Percentiles rank a stretch among this genome's conserved stretches.
Evolutionary conservation across 2,329 filamentous ascomycete species (phyloP).

Genomic region (Cordyceps sp.): DNA sequence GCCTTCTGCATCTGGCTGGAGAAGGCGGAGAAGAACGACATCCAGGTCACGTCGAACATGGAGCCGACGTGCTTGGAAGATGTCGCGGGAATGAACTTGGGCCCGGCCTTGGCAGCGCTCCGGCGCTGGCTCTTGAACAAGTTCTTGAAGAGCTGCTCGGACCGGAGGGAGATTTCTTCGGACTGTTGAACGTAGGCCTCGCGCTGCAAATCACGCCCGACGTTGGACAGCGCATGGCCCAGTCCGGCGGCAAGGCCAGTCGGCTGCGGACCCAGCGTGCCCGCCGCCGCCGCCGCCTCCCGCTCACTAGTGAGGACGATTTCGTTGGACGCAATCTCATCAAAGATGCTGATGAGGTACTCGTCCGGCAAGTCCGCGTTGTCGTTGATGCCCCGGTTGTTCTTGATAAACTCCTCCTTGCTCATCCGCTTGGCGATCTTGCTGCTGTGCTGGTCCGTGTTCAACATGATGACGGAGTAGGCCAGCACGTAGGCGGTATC

Average conservation of each 20-base stretch:
- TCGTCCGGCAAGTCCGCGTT: constrained; percentile 85
- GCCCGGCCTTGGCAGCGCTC: constrained; percentile 50
- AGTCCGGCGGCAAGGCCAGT: constrained; percentile 65
- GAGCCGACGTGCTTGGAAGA: constrained; percentile 91
- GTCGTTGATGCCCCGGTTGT: constrained; percentile 97
- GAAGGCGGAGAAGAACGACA: constrained; percentile 92
- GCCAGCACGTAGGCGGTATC: constrained; percentile 93
- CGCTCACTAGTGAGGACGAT: constrained; percentile 90
- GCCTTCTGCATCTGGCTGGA: constrained; percentile 89
- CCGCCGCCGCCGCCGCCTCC: constrained; percentile 70
- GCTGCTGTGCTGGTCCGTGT: constrained; percentile 84
- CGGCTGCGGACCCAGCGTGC: constrained; percentile 39
- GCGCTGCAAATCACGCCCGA: constrained; percentile 77
- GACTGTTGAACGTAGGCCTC: constrained; percentile 92
- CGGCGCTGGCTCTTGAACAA: constrained; percentile 78
- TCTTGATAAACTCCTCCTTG: constrained; percentile 96
- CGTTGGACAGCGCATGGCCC: constrained; percentile 78
- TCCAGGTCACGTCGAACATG: constrained; percentile 99
- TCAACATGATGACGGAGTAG: constrained; percentile 93
- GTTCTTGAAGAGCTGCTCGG: constrained; percentile 80
- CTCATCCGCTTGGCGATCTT: constrained; percentile 82
- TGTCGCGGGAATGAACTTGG: constrained; percentile 79
- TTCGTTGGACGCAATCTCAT: constrained; percentile 81
- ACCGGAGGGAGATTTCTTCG: constrained; percentile 66
- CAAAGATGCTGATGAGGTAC: constrained; percentile 76